Percentiles rank a stretch among this genome's conserved stretches.
Evolutionary conservation across 2,329 filamentous ascomycete genomes (phyloP).

Genomic region (Penicillium capsulatum): DNA sequence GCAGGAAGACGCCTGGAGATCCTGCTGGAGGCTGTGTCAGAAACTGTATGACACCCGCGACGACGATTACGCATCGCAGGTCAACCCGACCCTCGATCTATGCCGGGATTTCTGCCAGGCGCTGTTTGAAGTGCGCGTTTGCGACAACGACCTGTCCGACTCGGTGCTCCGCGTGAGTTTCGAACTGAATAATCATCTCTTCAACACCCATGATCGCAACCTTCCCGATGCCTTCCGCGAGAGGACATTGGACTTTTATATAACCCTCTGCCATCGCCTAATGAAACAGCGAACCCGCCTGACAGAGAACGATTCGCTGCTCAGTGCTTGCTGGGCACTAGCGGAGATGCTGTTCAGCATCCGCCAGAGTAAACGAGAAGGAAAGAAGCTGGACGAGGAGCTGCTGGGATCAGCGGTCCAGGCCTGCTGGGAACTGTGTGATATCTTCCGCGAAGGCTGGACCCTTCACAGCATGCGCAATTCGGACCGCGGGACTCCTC

Average conservation of each 20-base stretch:
- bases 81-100: conserved; percentile 73
- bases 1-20: conserved; percentile 86
- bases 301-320: conserved; percentile 74
- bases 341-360: conserved; percentile 92
- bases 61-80: conserved; percentile 63
- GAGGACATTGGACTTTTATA: conserved; percentile 87
- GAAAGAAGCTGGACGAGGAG: conserved; percentile 71
- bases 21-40: conserved; percentile 90
- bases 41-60: conserved; percentile 78
- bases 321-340: conserved; percentile 82
- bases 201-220: conserved; percentile 81
- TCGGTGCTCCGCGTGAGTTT: conserved; percentile 89
- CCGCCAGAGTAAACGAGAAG: conserved; percentile 73
- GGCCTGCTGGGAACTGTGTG: conserved; percentile 90
- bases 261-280: conserved; percentile 87
- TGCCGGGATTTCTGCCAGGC: conserved; percentile 91
- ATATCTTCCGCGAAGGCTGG: conserved; percentile 90
- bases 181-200: conserved; percentile 91
- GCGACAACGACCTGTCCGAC: conserved; percentile 73
- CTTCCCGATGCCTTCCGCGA: conserved; percentile 84
- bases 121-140: conserved; percentile 77
- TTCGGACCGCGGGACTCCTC: conserved; percentile 75
- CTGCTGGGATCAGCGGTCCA: conserved; percentile 82
- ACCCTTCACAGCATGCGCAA: conserved; percentile 65
- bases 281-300: conserved; percentile 87